A percentile compares a stretch with the other conserved stretches of the same genome.
These are phyloP conservation scores for Coemansia sp. DNA, from an alignment of 192 early-diverging fungal species.

Conservation along the genomic window DNA sequence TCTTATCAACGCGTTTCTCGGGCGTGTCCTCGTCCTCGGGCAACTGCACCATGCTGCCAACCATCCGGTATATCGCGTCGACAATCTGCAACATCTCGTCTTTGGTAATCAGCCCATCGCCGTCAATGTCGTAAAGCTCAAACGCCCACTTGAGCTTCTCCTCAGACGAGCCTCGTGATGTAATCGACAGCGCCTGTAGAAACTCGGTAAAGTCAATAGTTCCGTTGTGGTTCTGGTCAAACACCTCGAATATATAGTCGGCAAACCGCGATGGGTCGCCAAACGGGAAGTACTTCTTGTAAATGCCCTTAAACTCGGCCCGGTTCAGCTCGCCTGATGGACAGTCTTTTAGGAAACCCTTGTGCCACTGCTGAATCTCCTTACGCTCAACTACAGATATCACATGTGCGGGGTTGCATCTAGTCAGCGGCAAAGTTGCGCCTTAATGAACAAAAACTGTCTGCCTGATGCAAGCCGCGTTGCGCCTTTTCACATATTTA, in stretches of 20 bases:
- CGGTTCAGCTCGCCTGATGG: constrained; percentile 81
- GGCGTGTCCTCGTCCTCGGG: constrained; percentile 90
- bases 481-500: too few species aligned
- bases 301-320: constrained; percentile 86
- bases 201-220: constrained; percentile 92
- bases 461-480: not conserved
- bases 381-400: constrained; percentile 74
- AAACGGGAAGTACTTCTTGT: constrained; percentile 97
- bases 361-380: constrained; percentile 96
- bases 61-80: constrained; percentile 94
- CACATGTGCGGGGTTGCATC: not conserved
- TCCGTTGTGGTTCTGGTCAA: constrained; percentile 89
- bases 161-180: constrained; percentile 76
- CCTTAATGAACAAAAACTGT: not conserved
- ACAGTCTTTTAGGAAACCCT: constrained; percentile 92
- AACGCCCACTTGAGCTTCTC: constrained; percentile 89
- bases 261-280: constrained; percentile 89
- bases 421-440: not conserved
- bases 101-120: constrained; percentile 81
- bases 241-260: constrained; percentile 87
- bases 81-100: constrained; percentile 91
- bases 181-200: constrained; percentile 79
- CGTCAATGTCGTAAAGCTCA: constrained; percentile 88
- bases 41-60: constrained; percentile 86
- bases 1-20: constrained; percentile 86